phyloP scores from a whole-genome alignment of 2,329 filamentous ascomycete species.

The Penicillium sp. region DNA sequence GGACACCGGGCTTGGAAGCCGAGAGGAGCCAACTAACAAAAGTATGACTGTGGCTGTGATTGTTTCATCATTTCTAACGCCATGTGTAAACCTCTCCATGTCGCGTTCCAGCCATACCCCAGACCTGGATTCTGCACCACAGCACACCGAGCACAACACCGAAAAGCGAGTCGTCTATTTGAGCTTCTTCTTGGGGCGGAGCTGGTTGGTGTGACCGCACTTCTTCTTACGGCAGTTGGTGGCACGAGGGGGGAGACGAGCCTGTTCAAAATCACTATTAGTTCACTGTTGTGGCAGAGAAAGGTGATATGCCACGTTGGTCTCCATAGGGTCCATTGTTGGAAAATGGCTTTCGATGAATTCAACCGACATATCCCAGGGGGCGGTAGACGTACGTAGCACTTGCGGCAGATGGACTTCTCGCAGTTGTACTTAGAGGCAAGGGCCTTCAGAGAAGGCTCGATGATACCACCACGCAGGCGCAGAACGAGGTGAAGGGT shows the following conservation, averaged over 20 bases:
- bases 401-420: conserved; percentile 99
- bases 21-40: conserved; percentile 37
- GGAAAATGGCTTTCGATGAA: background rate
- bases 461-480: conserved; percentile 98
- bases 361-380: background rate
- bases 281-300: background rate
- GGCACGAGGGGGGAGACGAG: conserved; percentile 91
- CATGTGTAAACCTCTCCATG: conserved; percentile 36
- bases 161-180: conserved; percentile 61
- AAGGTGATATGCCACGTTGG: background rate
- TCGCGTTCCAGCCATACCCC: conserved; percentile 36
- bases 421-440: conserved; percentile 99
- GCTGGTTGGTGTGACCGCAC: conserved; percentile 99
- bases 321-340: background rate
- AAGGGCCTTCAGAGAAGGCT: conserved; percentile 97
- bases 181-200: conserved; percentile 99
- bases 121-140: conserved; percentile 30
- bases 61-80: conserved; percentile 42
- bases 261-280: conserved; percentile 37
- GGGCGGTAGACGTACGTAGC: conserved; percentile 71
- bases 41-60: conserved; percentile 37
- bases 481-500: conserved; percentile 98
- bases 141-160: conserved; percentile 49
- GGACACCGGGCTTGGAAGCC: conserved; percentile 34
- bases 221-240: conserved; percentile 99